Base-by-base conservation (phyloP, 2,329 filamentous ascomycete genomes). In the Tolypocladium pustulatum region DNA sequence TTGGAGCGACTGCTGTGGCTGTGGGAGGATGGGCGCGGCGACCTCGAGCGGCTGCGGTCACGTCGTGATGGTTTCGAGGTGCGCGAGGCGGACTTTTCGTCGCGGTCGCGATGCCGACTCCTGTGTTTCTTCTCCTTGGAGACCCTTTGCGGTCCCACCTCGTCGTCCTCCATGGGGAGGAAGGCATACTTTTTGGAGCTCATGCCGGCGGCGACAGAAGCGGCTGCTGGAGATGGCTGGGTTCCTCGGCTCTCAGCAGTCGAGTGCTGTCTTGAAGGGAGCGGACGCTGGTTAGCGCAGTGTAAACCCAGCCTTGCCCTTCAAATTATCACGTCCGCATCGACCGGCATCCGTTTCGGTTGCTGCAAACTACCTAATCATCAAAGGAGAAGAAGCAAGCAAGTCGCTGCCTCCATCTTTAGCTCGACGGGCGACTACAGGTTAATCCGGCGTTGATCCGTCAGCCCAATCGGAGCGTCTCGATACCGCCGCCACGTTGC, bases 131-230 rank as follows among this genome's bases (percentile, higher is more conserved):
- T 79, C 60, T 80, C 76, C 62, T 76, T 76, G 56, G 79, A 72
- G 58, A 79, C 80, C 59, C 78, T 79, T 56, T 80, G 77, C 30
- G 79, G 79, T 1, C 79, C 78, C n/a, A 84, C 76, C 61, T 84
- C 83, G 38, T 81, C 81, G 13, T 84, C 83, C 60, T 84, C 84
- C 85, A 88, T 88, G 9, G 85, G 80, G 62, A 88, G 72, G 64
- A 88, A 82, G 9, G 85, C 83, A 69, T 88, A 88, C 65, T 81
- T 83, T 70, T 87, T 87, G 54, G 76, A 75, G 61, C 75, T 78
- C 78, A 81, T 81, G 55, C 22, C 62, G 59, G 34, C 56, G 17
- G 12, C 38, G 40, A 38, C 15, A 25, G 41, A 25, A 25, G 17
- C 27, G 27, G 46, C 27, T 32, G 46, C 46, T 10, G 46, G 27